Base-by-base conservation (phyloP, 495 filamentous ascomycete genomes). In the Tuber brumale region DNA sequence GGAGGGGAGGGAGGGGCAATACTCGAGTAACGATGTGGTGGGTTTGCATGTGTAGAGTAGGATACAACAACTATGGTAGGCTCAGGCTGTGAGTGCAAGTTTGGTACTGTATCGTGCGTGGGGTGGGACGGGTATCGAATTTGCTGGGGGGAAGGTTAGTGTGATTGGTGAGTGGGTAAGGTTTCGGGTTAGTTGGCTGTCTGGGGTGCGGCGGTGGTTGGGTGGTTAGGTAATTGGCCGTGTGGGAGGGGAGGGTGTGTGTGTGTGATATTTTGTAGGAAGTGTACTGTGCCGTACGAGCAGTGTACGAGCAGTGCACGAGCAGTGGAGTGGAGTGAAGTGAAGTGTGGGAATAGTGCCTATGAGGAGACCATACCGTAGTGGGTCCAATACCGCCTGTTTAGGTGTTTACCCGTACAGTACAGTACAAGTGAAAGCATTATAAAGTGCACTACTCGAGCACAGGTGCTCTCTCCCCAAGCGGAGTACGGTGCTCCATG, bases 21-120 rank as follows among this genome's bases (percentile, higher is more conserved):
- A 43, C 3, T 23, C 31, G 12, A n/a, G 51, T 19, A 45, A 70
- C 39, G 70, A 70, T 57, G 43, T 75, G 74, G 51, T 73, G 66
- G 70, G 72, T 57, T 51, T 69, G 75, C 70, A 48, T 39, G 57
- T 57, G 73, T 70, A 42, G 7, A 5, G 43, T 42, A 73, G 39
- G 35, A 0, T 72, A 37, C 37, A 37, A 37, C 37, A 37, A 3
- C 37, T 1, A 43, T 1, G 42, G 41, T 45, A 72, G 41, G 27
- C 23, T 74, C 9, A 42, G 72, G 37, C 48, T 31, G 10, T 27
- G 46, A n/a, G 48, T 27, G 72, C 69, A 39, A 27, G 37, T 43
- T 37, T 37, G 43, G 48, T 21, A 74, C 43, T 70, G 51, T 19
- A 74, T 39, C 46, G 35, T 16, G 61, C 19, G 39, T 27, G 44